A percentile compares a stretch with the other conserved stretches of the same genome.
Conservation (phyloP, 805 yeast genomes). For the Blastobotrys peoriensis region DNA sequence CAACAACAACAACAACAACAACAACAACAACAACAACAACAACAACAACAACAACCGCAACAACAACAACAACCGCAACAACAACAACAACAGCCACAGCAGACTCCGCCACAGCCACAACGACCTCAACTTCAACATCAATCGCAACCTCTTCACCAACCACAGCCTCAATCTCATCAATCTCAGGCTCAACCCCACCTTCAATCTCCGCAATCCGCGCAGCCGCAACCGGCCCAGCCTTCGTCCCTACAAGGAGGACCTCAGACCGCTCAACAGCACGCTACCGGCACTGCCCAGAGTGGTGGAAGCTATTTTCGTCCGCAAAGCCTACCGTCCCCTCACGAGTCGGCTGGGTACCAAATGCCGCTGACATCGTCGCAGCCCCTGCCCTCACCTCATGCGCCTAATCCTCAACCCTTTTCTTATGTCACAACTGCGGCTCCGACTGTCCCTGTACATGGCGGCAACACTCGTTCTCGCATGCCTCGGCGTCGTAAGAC, state of each 20-base stretch:
- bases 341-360: not conserved
- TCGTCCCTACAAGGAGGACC: not conserved
- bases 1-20: slow-evolving; percentile 3
- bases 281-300: not conserved
- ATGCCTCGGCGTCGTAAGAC: slow-evolving; percentile 18
- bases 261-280: not conserved
- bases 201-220: not conserved
- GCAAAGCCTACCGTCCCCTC: not conserved
- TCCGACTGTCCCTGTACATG: slow-evolving; percentile 14
- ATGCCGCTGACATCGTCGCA: slow-evolving; percentile 1
- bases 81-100: slow-evolving; percentile 6
- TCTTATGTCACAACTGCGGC: slow-evolving; percentile 16
- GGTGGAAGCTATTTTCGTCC: not conserved
- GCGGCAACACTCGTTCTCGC: slow-evolving; percentile 6
- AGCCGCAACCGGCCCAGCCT: not conserved
- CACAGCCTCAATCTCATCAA: not conserved
- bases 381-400: slow-evolving; percentile 4
- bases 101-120: slow-evolving; percentile 3
- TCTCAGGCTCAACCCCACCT: slow-evolving; percentile 1
- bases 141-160: slow-evolving; percentile 4
- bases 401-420: slow-evolving; percentile 14
- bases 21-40: slow-evolving; percentile 3
- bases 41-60: not conserved
- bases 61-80: slow-evolving; percentile 2
- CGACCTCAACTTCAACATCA: not conserved